These are phyloP conservation scores for Oryza rufipogon DNA, from an alignment of 176 grass and related monocot genomes.

Conservation along the genomic window DNA sequence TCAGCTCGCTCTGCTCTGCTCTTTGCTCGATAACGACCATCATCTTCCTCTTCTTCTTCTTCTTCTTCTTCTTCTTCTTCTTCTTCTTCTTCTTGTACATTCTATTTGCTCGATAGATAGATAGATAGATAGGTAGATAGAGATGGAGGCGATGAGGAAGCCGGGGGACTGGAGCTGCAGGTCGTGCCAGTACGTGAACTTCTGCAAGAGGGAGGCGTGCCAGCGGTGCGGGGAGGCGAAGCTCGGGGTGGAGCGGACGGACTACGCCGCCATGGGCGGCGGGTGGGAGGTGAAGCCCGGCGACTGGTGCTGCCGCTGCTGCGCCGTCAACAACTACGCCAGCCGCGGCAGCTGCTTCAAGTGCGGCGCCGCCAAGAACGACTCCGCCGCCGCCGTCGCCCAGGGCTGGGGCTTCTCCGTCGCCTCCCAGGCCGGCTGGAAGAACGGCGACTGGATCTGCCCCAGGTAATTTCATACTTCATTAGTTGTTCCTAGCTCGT, in stretches of 20 bases:
- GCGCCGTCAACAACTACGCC: conserved; percentile 82
- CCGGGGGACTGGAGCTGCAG: conserved; percentile 90
- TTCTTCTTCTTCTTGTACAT: too few species aligned
- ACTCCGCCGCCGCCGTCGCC: conserved; percentile 60
- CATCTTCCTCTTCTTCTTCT: too few species aligned
- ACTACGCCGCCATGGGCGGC: conserved; percentile 37
- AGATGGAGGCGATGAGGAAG: conserved; percentile 50
- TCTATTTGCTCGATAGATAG: neutral
- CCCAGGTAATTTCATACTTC: neutral
- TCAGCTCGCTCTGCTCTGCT: conserved; percentile 3
- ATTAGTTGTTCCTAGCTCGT: too few species aligned
- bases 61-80: too few species aligned
- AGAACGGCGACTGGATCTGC: conserved; percentile 91
- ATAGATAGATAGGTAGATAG: neutral
- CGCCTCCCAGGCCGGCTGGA: conserved; percentile 62
- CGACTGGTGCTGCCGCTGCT: conserved; percentile 84
- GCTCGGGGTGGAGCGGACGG: conserved; percentile 54
- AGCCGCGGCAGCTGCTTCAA: conserved; percentile 81
- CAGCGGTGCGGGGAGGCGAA: conserved; percentile 78
- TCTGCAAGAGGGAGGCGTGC: conserved; percentile 85
- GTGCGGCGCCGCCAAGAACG: conserved; percentile 74
- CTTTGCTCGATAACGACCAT: neutral
- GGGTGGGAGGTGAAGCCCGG: conserved; percentile 93
- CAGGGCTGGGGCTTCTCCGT: conserved; percentile 70
- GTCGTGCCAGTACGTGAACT: conserved; percentile 90